Evolutionary conservation across 345 rosid genomes (phyloP), one percentile per base, ranked within the genome.

Genomic region (Camelina sativa): DNA sequence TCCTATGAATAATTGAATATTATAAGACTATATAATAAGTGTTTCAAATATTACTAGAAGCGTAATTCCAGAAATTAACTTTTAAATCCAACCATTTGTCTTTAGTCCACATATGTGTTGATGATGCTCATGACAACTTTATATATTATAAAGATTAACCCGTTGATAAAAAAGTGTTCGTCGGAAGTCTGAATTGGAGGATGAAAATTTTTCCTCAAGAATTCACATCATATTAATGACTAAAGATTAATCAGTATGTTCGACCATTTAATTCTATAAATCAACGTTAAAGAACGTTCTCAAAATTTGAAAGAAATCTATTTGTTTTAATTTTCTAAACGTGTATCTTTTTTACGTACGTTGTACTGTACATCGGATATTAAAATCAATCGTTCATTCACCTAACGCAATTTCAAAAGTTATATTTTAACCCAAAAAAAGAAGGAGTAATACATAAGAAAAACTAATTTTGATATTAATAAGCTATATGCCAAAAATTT

Each of bases 401-500:
- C 60, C 60, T 19, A 47, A 47, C 38, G 51, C 12, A 67, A 7
- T 53, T 11, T 76, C 2, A 51, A 40, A 35, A 57, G 20, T 12
- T 67, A 0, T 35, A 28, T 50, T 7, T 22, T 28, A 28, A 28
- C 30, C 30, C 22, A 54, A 20, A 12, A 6, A 34, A 34, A 2
- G 8, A 34, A 34, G 37, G 1, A 34, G 30, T 28, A 28, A 2
- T 34, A 25, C 38, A 7, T 22, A 44, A 54, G 22, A 8, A 17
- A 32, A 53, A 43, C 0, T 17, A 7, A 76, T 30, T 56, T 63
- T 56, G 61, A 38, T 28, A 76, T 47, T 65, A 28, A 55, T 46
- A 64, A 71, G 62, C 72, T 47, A 57, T 76, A 57, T 64, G 80
- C 61, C 28, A 64, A 71, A 67, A 19, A 8, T 0, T 19, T 28